Base-by-base conservation (phyloP, 176 grass and related monocot genomes). In the Rhynchospora pubera region DNA sequence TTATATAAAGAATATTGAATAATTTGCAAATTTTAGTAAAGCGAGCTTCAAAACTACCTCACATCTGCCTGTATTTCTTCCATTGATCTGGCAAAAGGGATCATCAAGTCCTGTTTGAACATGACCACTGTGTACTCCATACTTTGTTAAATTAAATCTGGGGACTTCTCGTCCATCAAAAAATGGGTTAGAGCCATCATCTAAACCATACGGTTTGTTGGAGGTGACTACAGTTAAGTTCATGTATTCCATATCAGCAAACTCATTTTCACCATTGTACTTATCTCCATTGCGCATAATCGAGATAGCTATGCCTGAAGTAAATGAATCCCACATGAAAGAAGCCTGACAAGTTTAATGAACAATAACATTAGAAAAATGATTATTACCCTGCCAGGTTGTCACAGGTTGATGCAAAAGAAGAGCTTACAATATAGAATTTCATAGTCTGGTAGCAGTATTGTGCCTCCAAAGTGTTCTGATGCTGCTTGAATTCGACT, bases 281-380 rank as follows among this genome's bases (percentile, higher is more conserved):
- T 84, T 83, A 15, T 89, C 78, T 4, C 82, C 90, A 9, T 91
- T 84, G 8, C 44, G 81, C 85, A 96, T 91, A 24, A 87, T 92
- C 2, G 90, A 96, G 42, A 92, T 59, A 15, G 90, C 93, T 44
- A 96, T 85, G 21, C 90, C 93, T 18, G 76, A n/a, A 74, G 80
- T 80, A 66, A 96, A 96, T 11, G 93, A 89, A 79, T 96, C 93
- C 93, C 93, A 96, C 93, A 96, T 86, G 44, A 87, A 96, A 82
- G 74, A 96, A 45, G 65, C 84, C 93, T 92, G 73, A 62, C 55
- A 57, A 43, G 21, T 62, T 61, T 12, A 44, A 45, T 43, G 16
- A n/a, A 69, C 6, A 45, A 45, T 45, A 3, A 1, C 5, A 45
- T 69, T 45, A 18, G 1, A 7, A 68, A 43, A 68, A 44, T 1